A percentile compares a stretch with the other conserved stretches of the same genome.
These are phyloP conservation scores for Tolypocladium tundrense DNA, from an alignment of 2,329 filamentous ascomycete genomes.

Conservation along the genomic window DNA sequence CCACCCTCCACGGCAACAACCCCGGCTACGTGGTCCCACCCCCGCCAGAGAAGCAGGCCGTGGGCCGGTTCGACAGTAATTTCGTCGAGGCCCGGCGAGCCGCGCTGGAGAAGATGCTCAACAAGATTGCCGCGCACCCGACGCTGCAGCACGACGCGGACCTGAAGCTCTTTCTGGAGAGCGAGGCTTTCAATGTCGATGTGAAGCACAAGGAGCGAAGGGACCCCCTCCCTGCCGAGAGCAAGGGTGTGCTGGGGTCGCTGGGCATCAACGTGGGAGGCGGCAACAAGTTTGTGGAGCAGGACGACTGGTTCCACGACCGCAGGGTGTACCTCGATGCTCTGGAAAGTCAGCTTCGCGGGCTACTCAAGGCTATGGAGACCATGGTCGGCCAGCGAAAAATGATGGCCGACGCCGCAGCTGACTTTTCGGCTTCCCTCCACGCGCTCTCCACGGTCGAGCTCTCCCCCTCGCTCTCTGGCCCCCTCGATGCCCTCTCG, in stretches of 20 bases:
- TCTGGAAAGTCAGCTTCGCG: conserved; percentile 81
- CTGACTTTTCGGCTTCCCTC: conserved; percentile 87
- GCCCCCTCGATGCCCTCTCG: conserved; percentile 81
- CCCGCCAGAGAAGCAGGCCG: conserved; percentile 94
- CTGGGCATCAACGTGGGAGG: conserved; percentile 70
- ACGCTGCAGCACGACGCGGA: conserved; percentile 88
- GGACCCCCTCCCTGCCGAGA: conserved; percentile 76
- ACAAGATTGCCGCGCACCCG: conserved; percentile 85
- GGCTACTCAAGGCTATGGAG: conserved; percentile 86
- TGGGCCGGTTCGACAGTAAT: conserved; percentile 90
- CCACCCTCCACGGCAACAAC: conserved; percentile 84
- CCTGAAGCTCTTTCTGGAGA: conserved; percentile 93
- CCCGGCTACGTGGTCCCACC: conserved; percentile 92
- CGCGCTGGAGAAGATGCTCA: conserved; percentile 93
- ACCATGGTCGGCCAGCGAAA: conserved; percentile 87
- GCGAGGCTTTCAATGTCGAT: conserved; percentile 89
- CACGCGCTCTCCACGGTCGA: conserved; percentile 88
- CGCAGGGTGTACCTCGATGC: conserved; percentile 91
- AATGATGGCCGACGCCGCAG: conserved; percentile 83
- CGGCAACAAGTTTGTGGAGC: conserved; percentile 86
- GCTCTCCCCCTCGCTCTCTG: conserved; percentile 77
- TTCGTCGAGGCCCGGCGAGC: conserved; percentile 90
- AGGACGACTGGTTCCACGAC: conserved; percentile 99
- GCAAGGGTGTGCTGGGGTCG: conserved; percentile 84
- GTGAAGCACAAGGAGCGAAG: conserved; percentile 96